Conservation (phyloP, 192 early-diverging fungal genomes). For the Linnemannia elongata region DNA sequence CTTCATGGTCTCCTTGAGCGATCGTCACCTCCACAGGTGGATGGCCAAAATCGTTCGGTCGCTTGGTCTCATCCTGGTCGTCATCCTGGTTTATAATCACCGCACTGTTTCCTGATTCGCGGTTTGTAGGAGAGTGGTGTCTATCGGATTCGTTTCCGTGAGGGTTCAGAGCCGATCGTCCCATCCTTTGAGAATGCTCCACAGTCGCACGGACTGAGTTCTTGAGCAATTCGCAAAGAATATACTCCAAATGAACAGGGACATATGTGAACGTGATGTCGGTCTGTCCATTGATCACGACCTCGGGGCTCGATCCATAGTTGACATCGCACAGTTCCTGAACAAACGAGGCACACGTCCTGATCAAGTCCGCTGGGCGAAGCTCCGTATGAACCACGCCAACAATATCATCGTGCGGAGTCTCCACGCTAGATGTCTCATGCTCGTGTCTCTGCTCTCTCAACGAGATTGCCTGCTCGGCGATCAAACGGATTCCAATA, state of each 20-base stretch:
- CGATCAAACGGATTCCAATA: slow-evolving; percentile 90
- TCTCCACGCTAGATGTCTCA: neutral
- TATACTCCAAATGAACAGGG: slow-evolving; percentile 94
- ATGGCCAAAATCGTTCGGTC: slow-evolving; percentile 62
- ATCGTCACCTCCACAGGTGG: slow-evolving; percentile 92
- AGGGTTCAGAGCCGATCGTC: slow-evolving; percentile 32
- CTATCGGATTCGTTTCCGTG: neutral
- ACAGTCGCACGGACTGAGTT: slow-evolving; percentile 93
- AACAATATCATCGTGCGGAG: slow-evolving; percentile 63
- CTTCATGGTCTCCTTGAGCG: slow-evolving; percentile 79
- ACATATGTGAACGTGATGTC: slow-evolving; percentile 91
- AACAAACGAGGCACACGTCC: slow-evolving; percentile 78
- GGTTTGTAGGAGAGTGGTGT: neutral
- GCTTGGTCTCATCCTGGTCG: slow-evolving; percentile 29
- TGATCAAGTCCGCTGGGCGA: slow-evolving; percentile 75
- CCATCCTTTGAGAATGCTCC: slow-evolving; percentile 67
- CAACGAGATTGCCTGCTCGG: slow-evolving; percentile 92
- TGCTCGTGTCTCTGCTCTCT: slow-evolving; percentile 66
- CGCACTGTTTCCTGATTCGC: neutral
- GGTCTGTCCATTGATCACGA: slow-evolving; percentile 79
- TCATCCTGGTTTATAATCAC: slow-evolving; percentile 36
- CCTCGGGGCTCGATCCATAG: slow-evolving; percentile 86
- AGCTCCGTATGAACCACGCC: slow-evolving; percentile 90
- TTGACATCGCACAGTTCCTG: slow-evolving; percentile 92
- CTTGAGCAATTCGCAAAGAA: slow-evolving; percentile 91